Base-by-base conservation (phyloP, 139 green algal species). In the Tetraselmis striata region DNA sequence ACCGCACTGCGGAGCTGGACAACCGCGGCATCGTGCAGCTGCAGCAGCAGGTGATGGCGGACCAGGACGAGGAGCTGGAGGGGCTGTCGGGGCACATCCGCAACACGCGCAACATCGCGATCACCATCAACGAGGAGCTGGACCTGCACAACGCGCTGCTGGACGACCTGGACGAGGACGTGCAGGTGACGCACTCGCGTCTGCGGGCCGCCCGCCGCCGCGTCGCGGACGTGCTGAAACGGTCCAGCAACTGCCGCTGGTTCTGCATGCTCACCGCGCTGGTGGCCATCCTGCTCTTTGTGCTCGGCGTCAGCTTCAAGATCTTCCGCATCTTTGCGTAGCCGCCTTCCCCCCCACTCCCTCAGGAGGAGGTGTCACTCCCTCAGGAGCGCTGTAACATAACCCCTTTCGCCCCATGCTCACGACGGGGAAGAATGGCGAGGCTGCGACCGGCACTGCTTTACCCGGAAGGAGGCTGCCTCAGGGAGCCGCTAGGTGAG, bases 81-180 rank as follows among this genome's bases (percentile, higher is more conserved):
- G 81, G 88, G 30, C 92, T 98, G 81, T 67, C 45, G 18, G 45
- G 45, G 11, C 45, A 67, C 45, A 67, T 67, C 45, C 45, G 18
- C 45, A 67, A 5, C 45, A 67, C 45, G 18, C 91, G 94, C 91
- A 93, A 98, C 87, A 90, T 98, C 2, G 93, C 92, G 1, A 79
- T 94, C n/a, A 91, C 95, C 1, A 96, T 98, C 67, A 93, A 94
- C 29, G 94, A 98, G 83, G 95, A 98, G 88, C 84, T 95, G 1
- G 86, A 92, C 74, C 87, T 98, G 78, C 95, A 98, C 82, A 93
- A 92, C 11, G 84, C 89, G 27, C 87, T 98, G 85, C 89, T 98
- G 75, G 93, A 95, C 28, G 92, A 96, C 27, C 80, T 98, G 76
- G 93, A 96, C 2, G 92, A 96, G 23, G 91, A 95, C 5, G 90